Conservation (phyloP, 2,329 filamentous ascomycete species). For the Fusarium sp. region DNA sequence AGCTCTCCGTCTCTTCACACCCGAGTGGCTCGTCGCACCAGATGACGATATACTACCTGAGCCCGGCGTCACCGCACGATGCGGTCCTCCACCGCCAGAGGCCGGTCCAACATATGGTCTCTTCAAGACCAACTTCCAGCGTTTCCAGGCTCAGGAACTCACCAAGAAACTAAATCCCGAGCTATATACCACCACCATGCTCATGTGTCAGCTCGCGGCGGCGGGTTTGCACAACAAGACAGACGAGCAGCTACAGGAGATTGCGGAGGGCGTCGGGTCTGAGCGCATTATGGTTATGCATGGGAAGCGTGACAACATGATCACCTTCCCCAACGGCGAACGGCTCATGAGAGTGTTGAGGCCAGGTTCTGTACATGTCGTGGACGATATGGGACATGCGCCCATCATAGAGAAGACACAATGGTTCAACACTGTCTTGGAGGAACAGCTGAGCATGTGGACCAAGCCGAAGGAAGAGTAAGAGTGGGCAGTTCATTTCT, state of each 20-base stretch:
- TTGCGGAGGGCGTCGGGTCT: conserved; percentile 78
- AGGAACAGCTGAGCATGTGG: conserved; percentile 67
- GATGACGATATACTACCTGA: conserved; percentile 70
- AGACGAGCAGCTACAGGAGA: conserved; percentile 61
- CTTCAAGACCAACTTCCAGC: conserved; percentile 83
- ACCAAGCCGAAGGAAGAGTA: conserved; percentile 57
- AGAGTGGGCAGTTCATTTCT: background rate
- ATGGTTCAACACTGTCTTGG: conserved; percentile 77
- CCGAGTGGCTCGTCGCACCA: conserved; percentile 71
- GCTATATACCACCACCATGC: conserved; percentile 74
- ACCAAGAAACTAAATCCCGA: conserved; percentile 74
- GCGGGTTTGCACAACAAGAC: conserved; percentile 85
- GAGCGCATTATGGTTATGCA: conserved; percentile 83
- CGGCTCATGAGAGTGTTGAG: conserved; percentile 74
- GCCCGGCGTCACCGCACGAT: conserved; percentile 57
- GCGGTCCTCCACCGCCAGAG: conserved; percentile 51
- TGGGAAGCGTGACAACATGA: conserved; percentile 82
- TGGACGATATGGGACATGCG: conserved; percentile 82
- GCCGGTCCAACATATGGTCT: conserved; percentile 58
- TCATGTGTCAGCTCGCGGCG: conserved; percentile 82
- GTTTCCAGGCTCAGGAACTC: conserved; percentile 84
- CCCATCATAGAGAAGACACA: conserved; percentile 76
- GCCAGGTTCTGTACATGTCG: conserved; percentile 71
- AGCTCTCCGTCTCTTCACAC: conserved; percentile 75
- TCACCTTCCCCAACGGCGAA: conserved; percentile 76